phyloP scores from a whole-genome alignment of 2,329 filamentous ascomycete species.

The Penicillium aurantiogriseum region DNA sequence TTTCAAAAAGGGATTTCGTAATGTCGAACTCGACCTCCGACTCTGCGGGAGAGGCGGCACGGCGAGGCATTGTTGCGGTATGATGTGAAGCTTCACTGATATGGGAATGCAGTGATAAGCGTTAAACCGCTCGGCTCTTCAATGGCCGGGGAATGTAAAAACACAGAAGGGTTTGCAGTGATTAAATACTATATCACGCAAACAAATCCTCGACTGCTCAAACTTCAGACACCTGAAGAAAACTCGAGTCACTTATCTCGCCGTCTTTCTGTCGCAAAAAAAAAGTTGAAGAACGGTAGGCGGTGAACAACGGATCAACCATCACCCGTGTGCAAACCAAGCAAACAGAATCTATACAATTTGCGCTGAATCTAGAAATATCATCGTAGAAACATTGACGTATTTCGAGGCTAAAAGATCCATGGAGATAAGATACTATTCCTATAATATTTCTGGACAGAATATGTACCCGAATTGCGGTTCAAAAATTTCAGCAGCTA shows the following conservation, averaged over 20 bases:
- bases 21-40: slow-evolving; percentile 95
- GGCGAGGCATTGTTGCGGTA: slow-evolving; percentile 61
- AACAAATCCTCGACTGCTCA: slow-evolving; percentile 2
- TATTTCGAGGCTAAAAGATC: background rate
- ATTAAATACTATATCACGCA: background rate
- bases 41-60: slow-evolving; percentile 73
- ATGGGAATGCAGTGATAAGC: slow-evolving; percentile 13
- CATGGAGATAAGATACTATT: background rate
- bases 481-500: background rate
- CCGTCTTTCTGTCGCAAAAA: slow-evolving; percentile 17
- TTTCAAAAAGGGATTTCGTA: slow-evolving; percentile 69
- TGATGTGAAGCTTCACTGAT: slow-evolving; percentile 9
- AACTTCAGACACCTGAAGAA: slow-evolving; percentile 9
- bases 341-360: slow-evolving; percentile 22
- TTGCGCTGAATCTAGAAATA: background rate
- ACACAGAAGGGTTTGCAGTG: background rate
- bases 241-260: slow-evolving; percentile 12
- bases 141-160: background rate
- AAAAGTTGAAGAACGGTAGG: slow-evolving; percentile 20
- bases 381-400: background rate
- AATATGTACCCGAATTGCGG: too few relatives aligned
- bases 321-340: slow-evolving; percentile 20
- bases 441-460: too few relatives aligned
- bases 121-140: slow-evolving; percentile 7
- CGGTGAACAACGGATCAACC: slow-evolving; percentile 16